Evolutionary conservation across 352 stramenopile genomes (phyloP).

Genomic region (Phytophthora hibernalis): DNA sequence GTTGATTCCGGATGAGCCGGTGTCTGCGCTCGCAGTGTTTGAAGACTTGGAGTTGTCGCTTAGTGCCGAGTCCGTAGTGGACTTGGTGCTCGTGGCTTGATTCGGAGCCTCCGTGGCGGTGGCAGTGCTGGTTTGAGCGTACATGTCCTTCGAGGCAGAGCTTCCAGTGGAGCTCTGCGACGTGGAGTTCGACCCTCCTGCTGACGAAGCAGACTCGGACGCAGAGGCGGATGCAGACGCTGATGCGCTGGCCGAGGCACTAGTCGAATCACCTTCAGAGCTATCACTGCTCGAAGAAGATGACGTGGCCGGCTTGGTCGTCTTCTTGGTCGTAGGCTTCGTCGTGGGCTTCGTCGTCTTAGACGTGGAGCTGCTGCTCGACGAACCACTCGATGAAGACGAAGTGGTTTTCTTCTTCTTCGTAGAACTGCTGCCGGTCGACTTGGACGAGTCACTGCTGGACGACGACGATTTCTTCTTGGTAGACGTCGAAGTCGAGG

Average conservation of each 20-base stretch:
- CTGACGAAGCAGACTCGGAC: slow-evolving; percentile 21
- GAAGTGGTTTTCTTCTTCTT: slow-evolving; percentile 35
- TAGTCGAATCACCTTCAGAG: slow-evolving; percentile 22
- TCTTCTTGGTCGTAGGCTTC: slow-evolving; percentile 38
- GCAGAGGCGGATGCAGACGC: slow-evolving; percentile 23
- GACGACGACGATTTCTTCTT: slow-evolving; percentile 42
- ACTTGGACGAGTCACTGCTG: slow-evolving; percentile 37
- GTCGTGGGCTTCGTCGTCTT: slow-evolving; percentile 17
- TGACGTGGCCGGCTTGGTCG: slow-evolving; percentile 34
- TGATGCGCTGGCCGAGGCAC: slow-evolving; percentile 20
- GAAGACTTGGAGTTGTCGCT: slow-evolving; percentile 35
- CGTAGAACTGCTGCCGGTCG: slow-evolving; percentile 25
- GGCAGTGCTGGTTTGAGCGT: slow-evolving; percentile 24
- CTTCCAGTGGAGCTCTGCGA: slow-evolving; percentile 20
- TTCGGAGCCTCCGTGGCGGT: slow-evolving; percentile 31
- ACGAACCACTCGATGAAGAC: slow-evolving; percentile 32
- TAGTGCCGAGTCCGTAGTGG: slow-evolving; percentile 33
- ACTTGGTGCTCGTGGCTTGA: slow-evolving; percentile 25
- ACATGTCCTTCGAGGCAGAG: slow-evolving; percentile 24
- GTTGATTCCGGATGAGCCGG: slow-evolving; percentile 40
- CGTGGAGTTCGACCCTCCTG: slow-evolving; percentile 22
- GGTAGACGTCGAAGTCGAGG: slow-evolving; percentile 21
- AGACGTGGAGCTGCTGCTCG: slow-evolving; percentile 23
- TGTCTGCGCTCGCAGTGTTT: slow-evolving; percentile 40
- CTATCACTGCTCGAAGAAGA: slow-evolving; percentile 33